These are phyloP conservation scores for Penicillium nordicum DNA, from an alignment of 2,329 filamentous ascomycete species.

Conservation along the genomic window DNA sequence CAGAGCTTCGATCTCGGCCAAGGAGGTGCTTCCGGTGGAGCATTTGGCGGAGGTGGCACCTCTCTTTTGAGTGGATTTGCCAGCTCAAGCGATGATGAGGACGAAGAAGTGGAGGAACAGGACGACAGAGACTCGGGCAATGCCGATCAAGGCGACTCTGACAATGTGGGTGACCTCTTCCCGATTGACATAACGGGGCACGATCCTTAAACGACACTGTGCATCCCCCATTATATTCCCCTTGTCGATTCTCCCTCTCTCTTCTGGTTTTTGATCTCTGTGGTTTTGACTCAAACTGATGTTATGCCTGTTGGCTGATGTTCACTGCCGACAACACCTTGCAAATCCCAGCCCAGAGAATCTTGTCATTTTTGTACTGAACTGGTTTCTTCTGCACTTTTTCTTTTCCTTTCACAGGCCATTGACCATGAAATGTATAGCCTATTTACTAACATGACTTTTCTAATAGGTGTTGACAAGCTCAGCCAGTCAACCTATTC, in stretches of 20 bases:
- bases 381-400: not conserved
- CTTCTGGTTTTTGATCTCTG: not conserved
- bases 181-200: slow-evolving; percentile 61
- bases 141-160: slow-evolving; percentile 50
- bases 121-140: slow-evolving; percentile 52
- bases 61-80: slow-evolving; percentile 85
- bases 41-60: slow-evolving; percentile 63
- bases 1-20: slow-evolving; percentile 66
- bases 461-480: slow-evolving; percentile 26
- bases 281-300: not conserved
- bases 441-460: slow-evolving; percentile 13
- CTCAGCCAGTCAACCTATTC: slow-evolving; percentile 43
- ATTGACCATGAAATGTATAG: not conserved
- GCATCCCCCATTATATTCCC: slow-evolving; percentile 11
- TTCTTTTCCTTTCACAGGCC: not conserved
- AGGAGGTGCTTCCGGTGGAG: slow-evolving; percentile 64
- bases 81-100: slow-evolving; percentile 92
- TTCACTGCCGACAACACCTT: not conserved
- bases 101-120: slow-evolving; percentile 75
- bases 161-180: slow-evolving; percentile 64
- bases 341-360: not conserved
- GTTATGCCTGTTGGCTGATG: not conserved
- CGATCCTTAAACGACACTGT: slow-evolving; percentile 45
- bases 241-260: slow-evolving; percentile 7
- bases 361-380: not conserved